Evolutionary conservation across 2,329 filamentous ascomycete genomes (phyloP), one percentile per base, ranked within the genome.

Genomic region (Pyrenophora teres): DNA sequence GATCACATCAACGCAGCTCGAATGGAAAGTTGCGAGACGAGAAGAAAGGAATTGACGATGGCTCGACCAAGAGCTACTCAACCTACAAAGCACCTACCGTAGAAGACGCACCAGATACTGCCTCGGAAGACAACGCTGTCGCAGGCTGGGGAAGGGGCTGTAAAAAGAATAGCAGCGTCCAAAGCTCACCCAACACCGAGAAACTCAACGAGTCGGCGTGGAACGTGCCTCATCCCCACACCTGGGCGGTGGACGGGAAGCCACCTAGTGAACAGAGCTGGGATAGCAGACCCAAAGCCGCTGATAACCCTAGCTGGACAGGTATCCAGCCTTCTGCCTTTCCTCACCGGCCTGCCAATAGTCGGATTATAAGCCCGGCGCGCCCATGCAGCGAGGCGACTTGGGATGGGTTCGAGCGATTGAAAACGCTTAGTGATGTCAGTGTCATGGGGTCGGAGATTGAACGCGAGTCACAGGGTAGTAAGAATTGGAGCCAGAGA

Each of bases 51-150:
- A 21, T 16, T 1, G 58, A 56, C 23, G 40, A 32, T 15, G 35
- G 16, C 3, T 61, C 59, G 4, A 25, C 31, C 6, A 59, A 52
- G 41, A 60, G 44, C 6, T 38, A 53, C 13, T 57, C 63, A 2
- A 60, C 57, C 4, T 69, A 71, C 52, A 52, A 47, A 23, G 19
- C 56, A 0, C 64, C 63, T 12, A 63, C 61, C 4, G 60, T 70
- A 1, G 59, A 68, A 46, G 61, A 63, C 7, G 61, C 45, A 6
- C 39, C 47, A 3, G 54, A 56, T 12, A 52, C 54, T 7, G 50
- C 59, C 10, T 51, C 46, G 2, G 52, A 54, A n/a, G 52, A 19
- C 10, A 43, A 18, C 37, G 25, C 8, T 40, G 32, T 23, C 13
- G 37, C 8, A 19, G 35, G 18, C 12, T 30, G 27, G 27, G 37